phyloP scores from a whole-genome alignment of 805 yeast species.

The Suhomyces vadensis region DNA sequence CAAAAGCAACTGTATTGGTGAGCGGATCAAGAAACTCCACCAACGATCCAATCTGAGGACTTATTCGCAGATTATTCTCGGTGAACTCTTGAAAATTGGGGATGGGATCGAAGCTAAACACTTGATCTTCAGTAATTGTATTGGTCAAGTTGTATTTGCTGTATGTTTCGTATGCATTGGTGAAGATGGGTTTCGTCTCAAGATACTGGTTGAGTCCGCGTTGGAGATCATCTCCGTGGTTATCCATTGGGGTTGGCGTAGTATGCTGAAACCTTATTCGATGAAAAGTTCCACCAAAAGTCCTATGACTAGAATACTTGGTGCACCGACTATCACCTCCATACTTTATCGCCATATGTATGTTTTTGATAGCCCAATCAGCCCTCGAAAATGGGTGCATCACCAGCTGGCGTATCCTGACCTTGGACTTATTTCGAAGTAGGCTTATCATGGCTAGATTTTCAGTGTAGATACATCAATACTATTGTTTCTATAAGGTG shows the following conservation, averaged over 20 bases:
- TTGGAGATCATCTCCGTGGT: constrained; percentile 10
- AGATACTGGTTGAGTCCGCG: constrained; percentile 9
- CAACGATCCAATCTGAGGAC: constrained; percentile 38
- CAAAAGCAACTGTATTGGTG: constrained; percentile 23
- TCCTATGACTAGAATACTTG: too few species aligned
- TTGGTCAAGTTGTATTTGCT: background rate
- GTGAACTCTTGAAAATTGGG: constrained; percentile 16
- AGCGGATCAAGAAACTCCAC: constrained; percentile 33
- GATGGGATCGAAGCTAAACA: constrained; percentile 3
- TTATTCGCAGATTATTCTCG: constrained; percentile 14
- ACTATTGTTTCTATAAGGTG: too few species aligned
- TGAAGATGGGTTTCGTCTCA: constrained; percentile 4
- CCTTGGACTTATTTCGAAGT: background rate
- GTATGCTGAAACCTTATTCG: too few species aligned
- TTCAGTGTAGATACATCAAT: too few species aligned
- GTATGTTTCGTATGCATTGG: constrained; percentile 9
- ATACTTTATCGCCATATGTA: too few species aligned
- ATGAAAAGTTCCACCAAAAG: too few species aligned
- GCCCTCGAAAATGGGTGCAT: too few species aligned
- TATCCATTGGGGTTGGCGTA: constrained; percentile 3
- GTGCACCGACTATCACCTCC: too few species aligned
- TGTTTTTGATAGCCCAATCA: too few species aligned
- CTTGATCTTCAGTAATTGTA: background rate
- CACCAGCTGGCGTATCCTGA: constrained; percentile 1
- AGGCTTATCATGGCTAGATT: background rate